Base-by-base conservation (phyloP, 805 yeast species). In the Starmerella stellata region DNA sequence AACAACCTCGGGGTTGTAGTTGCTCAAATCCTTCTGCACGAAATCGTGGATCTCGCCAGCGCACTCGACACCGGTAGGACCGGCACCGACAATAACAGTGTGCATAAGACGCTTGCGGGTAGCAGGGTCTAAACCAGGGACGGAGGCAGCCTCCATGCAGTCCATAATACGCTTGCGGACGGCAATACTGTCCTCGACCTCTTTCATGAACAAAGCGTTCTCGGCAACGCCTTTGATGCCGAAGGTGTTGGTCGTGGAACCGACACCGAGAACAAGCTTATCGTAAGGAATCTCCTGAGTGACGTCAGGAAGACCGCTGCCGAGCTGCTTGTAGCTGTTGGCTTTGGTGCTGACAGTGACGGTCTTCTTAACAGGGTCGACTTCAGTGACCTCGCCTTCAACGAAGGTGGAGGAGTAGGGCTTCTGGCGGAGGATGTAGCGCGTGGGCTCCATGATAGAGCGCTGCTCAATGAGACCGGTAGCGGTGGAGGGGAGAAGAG, bases 41-140 rank as follows among this genome's bases (percentile, higher is more conserved):
- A 80, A 87, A 61, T 85, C 96, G 63, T 79, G 92, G 52, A 85
- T 65, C 63, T 87, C 95, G 54, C 93, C 96, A 49, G 95, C 95
- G 52, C 83, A 78, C 64, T 83, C 95, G 45, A 85, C 95, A 65
- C 96, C 96, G 33, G 96, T 85, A 57, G 96, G 95, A 47, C 96
- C 96, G 62, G 95, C 96, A 54, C 96, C 96, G 50, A 90, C 92
- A 45, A 87, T 93, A 45, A 87, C 87, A 52, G 83, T 75, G 45
- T 76, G 78, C 57, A 85, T 69, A 52, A 87, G 69, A 59, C 93
- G 73, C 62, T 74, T 71, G 62, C 95, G 74, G 58, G 80, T 93
- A 17, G 75, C 74, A 49, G 73, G 80, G 44, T 68, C 71, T 25
- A 54, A 44, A 39, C 65, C 75, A 50, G 69, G 70, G 41, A 90